Conservation (phyloP, 441 rosid genomes). For the Dalechampia spathulata region DNA sequence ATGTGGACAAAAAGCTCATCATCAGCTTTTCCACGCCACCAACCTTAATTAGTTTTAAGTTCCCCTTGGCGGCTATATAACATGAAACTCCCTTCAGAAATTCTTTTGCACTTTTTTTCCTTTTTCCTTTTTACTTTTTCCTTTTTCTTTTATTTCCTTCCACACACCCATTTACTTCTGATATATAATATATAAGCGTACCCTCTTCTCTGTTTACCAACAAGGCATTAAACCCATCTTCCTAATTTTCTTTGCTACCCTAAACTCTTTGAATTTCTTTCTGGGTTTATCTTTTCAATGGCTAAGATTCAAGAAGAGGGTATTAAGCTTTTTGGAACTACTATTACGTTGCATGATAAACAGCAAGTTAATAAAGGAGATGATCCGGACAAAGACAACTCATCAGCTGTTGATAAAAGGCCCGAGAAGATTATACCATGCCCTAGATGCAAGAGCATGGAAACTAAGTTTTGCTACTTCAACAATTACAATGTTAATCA, state of each 20-base stretch:
- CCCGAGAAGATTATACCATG: constrained; percentile 88
- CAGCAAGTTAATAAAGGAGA: constrained; percentile 27
- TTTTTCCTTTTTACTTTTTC: too few species aligned
- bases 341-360: constrained; percentile 51
- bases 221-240: too few species aligned
- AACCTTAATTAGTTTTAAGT: neutral
- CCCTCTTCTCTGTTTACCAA: constrained; percentile 5
- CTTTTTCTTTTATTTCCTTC: too few species aligned
- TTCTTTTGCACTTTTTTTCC: neutral
- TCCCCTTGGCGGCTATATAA: constrained; percentile 23
- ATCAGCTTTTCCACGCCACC: constrained; percentile 48
- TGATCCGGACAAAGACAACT: constrained; percentile 27
- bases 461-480: constrained; percentile 93
- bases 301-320: constrained; percentile 46
- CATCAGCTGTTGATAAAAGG: constrained; percentile 40
- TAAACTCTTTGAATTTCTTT: neutral
- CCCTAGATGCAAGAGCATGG: constrained; percentile 91
- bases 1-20: constrained; percentile 51
- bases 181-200: constrained; percentile 6
- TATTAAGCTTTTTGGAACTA: constrained; percentile 74
- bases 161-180: too few species aligned
- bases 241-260: too few species aligned
- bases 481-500: constrained; percentile 94
- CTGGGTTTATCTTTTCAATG: constrained; percentile 23
- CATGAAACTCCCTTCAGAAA: neutral